Percentiles rank a stretch among this genome's conserved stretches.
These are phyloP conservation scores for Aspergillus chevalieri DNA, from an alignment of 2,329 filamentous ascomycete species.

Conservation along the genomic window DNA sequence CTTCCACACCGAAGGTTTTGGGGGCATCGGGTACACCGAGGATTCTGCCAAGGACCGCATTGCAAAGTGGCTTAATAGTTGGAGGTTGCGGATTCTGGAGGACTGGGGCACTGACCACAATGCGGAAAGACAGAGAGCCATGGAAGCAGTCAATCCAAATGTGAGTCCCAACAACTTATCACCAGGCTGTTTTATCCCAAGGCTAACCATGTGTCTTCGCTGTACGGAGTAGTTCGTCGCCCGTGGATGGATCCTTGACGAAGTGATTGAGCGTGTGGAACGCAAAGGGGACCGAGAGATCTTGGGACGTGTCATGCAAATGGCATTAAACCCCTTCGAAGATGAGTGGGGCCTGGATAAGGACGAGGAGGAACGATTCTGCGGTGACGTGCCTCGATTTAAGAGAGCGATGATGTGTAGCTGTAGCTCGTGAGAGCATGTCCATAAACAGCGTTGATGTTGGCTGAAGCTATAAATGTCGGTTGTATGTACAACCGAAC, in stretches of 20 bases:
- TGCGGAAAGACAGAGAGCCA: conserved; percentile 58
- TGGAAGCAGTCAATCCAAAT: conserved; percentile 86
- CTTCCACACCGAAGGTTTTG: conserved; percentile 69
- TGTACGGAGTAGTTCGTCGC: conserved; percentile 61
- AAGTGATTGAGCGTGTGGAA: conserved; percentile 84
- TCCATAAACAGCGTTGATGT: not conserved
- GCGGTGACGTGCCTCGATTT: conserved; percentile 72
- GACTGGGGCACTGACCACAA: conserved; percentile 67
- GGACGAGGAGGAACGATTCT: conserved; percentile 75
- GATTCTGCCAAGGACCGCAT: conserved; percentile 61
- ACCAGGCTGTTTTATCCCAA: not conserved
- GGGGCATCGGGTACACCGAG: conserved; percentile 53
- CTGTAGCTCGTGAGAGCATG: conserved; percentile 66
- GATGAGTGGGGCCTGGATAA: conserved; percentile 58
- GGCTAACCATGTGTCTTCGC: not conserved
- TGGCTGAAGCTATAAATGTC: not conserved
- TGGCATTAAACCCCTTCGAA: conserved; percentile 77
- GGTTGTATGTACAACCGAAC: not conserved
- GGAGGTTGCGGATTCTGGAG: conserved; percentile 64
- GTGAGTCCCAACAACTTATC: conserved; percentile 25
- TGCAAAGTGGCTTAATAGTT: conserved; percentile 73
- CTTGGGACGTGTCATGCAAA: conserved; percentile 68
- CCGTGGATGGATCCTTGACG: conserved; percentile 85
- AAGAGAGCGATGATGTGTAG: conserved; percentile 86
- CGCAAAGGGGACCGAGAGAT: conserved; percentile 75